phyloP scores from a whole-genome alignment of 169 alveolate species.

The Plasmodium ovale region DNA sequence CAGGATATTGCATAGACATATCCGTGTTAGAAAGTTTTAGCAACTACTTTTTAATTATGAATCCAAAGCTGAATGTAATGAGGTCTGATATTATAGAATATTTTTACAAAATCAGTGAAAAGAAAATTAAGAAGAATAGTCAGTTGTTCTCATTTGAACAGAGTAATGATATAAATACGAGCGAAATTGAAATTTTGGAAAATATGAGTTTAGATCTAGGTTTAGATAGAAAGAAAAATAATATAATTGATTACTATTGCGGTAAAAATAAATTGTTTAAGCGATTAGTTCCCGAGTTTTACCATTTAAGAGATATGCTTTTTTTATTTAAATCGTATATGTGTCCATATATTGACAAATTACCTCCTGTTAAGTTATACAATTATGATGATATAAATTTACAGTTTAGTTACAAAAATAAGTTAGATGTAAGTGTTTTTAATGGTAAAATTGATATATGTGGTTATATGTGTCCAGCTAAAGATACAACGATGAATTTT shows the following conservation, averaged over 20 bases:
- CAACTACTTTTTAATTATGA: slow-evolving; percentile 59
- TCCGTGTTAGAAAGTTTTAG: slow-evolving; percentile 75
- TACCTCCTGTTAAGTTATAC: slow-evolving; percentile 50
- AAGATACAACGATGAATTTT: slow-evolving; percentile 80
- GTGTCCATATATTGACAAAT: slow-evolving; percentile 76
- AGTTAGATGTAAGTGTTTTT: slow-evolving; percentile 50
- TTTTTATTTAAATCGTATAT: slow-evolving; percentile 69
- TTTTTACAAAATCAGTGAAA: slow-evolving; percentile 71
- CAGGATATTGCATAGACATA: slow-evolving; percentile 75
- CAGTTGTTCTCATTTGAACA: slow-evolving; percentile 68
- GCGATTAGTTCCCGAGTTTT: slow-evolving; percentile 73
- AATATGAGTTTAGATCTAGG: slow-evolving; percentile 75
- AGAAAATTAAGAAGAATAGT: slow-evolving; percentile 65
- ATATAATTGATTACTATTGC: slow-evolving; percentile 73
- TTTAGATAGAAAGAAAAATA: slow-evolving; percentile 45
- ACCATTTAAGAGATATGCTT: slow-evolving; percentile 75
- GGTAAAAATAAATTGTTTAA: slow-evolving; percentile 57
- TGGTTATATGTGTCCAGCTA: slow-evolving; percentile 71
- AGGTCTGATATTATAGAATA: slow-evolving; percentile 75
- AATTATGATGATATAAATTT: slow-evolving; percentile 72
- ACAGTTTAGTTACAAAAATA: slow-evolving; percentile 56
- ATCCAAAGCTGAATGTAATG: slow-evolving; percentile 64
- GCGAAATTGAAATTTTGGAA: slow-evolving; percentile 76
- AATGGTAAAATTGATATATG: slow-evolving; percentile 64
- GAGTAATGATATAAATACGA: slow-evolving; percentile 56